A percentile compares a stretch with the other conserved stretches of the same genome.
Evolutionary conservation across 139 green algal genomes (phyloP).

Genomic region (Chlamydomonas sphaeroides): DNA sequence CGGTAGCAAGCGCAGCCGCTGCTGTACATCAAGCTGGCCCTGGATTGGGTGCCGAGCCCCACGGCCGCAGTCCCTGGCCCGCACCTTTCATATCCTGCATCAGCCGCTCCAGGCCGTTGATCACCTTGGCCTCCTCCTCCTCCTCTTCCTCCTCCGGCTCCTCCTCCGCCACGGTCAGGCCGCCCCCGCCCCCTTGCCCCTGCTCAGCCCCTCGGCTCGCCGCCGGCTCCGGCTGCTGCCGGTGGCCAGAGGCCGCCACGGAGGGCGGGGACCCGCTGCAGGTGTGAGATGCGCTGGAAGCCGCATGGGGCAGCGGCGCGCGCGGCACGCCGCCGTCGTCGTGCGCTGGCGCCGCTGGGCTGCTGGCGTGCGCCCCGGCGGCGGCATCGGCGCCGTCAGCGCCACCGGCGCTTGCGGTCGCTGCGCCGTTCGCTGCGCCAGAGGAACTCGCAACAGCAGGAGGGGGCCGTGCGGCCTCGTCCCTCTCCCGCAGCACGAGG

Average conservation of each 20-base stretch:
- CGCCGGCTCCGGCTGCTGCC: neutral
- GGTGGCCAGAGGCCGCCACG: neutral
- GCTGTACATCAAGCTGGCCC: neutral
- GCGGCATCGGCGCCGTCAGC: neutral
- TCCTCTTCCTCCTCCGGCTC: neutral
- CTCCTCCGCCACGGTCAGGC: neutral
- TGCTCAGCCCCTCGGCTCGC: neutral
- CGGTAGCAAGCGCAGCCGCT: neutral
- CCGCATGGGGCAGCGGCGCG: no score
- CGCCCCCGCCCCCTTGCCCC: neutral
- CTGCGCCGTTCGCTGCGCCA: neutral
- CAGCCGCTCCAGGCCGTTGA: conserved; percentile 20
- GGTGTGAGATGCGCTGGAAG: no score
- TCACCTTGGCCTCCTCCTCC: neutral
- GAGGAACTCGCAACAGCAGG: neutral
- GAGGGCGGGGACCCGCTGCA: no score
- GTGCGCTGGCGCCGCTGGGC: neutral
- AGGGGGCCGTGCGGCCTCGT: neutral
- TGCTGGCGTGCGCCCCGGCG: no score
- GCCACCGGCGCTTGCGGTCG: no score
- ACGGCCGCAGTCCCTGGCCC: neutral
- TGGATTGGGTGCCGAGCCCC: neutral
- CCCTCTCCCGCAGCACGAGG: conserved; percentile 37
- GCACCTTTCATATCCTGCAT: conserved; percentile 28
- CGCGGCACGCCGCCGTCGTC: no score